Percentiles rank a stretch among this genome's conserved stretches.
Evolutionary conservation across 257 asterid genomes (phyloP).

Genomic region (Nyctanthes arbortristis): DNA sequence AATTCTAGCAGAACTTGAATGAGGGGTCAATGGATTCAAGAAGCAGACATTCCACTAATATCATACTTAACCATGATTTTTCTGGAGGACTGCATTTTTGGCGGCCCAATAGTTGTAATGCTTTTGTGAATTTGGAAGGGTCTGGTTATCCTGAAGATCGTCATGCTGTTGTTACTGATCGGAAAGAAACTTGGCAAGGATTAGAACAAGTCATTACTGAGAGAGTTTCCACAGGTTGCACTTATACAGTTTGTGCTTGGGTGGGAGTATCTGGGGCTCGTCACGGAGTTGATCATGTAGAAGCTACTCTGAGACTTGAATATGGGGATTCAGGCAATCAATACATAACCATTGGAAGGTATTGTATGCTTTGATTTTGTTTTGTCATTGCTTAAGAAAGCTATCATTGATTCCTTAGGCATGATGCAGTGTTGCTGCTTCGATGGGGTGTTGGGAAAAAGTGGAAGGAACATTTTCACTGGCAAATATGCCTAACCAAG

Average conservation of each 20-base stretch:
- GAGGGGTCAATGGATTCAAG: slow-evolving; percentile 26
- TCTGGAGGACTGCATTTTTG: slow-evolving; percentile 67
- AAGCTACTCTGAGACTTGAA: slow-evolving; percentile 68
- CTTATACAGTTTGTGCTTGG: slow-evolving; percentile 58
- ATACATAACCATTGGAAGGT: slow-evolving; percentile 71
- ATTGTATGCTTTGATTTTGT: slow-evolving; percentile 15
- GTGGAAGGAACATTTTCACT: slow-evolving; percentile 70
- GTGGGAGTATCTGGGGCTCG: slow-evolving; percentile 55
- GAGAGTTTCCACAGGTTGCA: slow-evolving; percentile 46
- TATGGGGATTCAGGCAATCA: slow-evolving; percentile 39
- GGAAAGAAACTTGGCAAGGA: slow-evolving; percentile 76
- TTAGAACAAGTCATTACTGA: slow-evolving; percentile 73
- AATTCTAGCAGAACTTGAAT: slow-evolving; percentile 35
- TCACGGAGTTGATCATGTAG: slow-evolving; percentile 49
- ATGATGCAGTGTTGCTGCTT: slow-evolving; percentile 52
- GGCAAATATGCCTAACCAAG: slow-evolving; percentile 51
- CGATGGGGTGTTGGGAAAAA: slow-evolving; percentile 58
- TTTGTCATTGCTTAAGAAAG: slow-evolving; percentile 14
- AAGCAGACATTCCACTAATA: slow-evolving; percentile 37
- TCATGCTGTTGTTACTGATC: slow-evolving; percentile 58
- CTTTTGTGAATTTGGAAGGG: slow-evolving; percentile 47
- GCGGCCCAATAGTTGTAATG: slow-evolving; percentile 69
- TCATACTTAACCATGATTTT: slow-evolving; percentile 76
- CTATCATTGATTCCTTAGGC: slow-evolving; percentile 21
- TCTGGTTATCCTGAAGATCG: slow-evolving; percentile 36